These are phyloP conservation scores for Acanthamoeba triangularis DNA, from an alignment of 208 protist species.

Conservation along the genomic window DNA sequence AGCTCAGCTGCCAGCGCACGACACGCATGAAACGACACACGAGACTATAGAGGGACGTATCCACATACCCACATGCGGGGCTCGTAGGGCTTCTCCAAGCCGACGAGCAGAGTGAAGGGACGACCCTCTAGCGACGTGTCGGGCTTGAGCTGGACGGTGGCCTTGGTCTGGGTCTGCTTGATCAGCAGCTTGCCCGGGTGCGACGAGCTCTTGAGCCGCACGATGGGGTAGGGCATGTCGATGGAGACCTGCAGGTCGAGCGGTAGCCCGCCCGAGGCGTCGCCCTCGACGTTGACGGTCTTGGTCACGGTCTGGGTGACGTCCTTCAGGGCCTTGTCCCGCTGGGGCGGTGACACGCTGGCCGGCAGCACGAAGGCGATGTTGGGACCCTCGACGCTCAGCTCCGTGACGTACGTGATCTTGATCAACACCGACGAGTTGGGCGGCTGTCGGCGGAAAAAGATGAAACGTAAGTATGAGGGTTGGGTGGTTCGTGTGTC, in stretches of 20 bases:
- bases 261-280: not conserved
- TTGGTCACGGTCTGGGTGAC: conserved; percentile 1
- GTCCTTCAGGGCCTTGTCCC: not conserved
- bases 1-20: not conserved
- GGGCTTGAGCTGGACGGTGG: conserved; percentile 78
- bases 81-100: conserved; percentile 81
- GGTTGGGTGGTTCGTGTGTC: not conserved
- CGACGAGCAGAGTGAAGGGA: conserved; percentile 80
- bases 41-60: not conserved
- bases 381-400: conserved; percentile 78
- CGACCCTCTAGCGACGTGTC: not conserved
- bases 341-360: conserved; percentile 61
- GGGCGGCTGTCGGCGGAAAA: conserved; percentile 42
- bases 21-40: too few relatives aligned
- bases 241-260: conserved; percentile 64
- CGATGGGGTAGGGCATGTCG: conserved; percentile 85
- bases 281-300: not conserved
- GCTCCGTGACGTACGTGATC: conserved; percentile 81
- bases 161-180: conserved; percentile 83
- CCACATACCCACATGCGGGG: conserved; percentile 86
- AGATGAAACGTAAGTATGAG: not conserved
- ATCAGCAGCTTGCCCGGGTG: conserved; percentile 70
- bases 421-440: conserved; percentile 81
- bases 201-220: conserved; percentile 73
- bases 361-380: conserved; percentile 84